A percentile compares a stretch with the other conserved stretches of the same genome.
phyloP scores from a whole-genome alignment of 2,329 filamentous ascomycete species.

The Ophiocordyceps sinensis region DNA sequence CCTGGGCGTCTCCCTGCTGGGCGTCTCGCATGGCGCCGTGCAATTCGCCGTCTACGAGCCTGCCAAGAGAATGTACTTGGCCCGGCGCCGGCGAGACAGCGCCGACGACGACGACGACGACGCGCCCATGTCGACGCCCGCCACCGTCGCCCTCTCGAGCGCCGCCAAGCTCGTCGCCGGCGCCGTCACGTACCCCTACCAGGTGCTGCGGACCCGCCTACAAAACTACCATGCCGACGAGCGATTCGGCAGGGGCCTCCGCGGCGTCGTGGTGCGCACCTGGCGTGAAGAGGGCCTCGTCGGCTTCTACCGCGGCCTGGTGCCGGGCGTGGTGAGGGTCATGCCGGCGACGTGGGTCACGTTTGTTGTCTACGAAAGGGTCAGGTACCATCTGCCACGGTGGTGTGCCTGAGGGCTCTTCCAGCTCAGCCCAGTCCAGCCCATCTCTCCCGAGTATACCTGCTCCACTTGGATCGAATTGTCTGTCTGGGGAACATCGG shows the following conservation, averaged over 20 bases:
- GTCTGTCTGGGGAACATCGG: too few species aligned
- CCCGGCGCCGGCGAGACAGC: slow-evolving; percentile 14
- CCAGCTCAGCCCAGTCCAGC: too few species aligned
- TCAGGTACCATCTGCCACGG: slow-evolving; percentile 52
- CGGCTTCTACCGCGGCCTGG: slow-evolving; percentile 85
- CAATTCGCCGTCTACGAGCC: slow-evolving; percentile 94
- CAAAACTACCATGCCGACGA: slow-evolving; percentile 77
- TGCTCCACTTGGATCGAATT: too few species aligned
- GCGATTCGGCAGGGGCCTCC: slow-evolving; percentile 54
- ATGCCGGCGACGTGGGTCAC: slow-evolving; percentile 93
- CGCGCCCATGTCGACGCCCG: slow-evolving; percentile 46
- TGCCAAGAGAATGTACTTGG: slow-evolving; percentile 41
- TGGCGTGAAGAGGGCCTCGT: slow-evolving; percentile 65
- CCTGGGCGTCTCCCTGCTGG: slow-evolving; percentile 66
- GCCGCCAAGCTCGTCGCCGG: slow-evolving; percentile 77
- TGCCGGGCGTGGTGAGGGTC: slow-evolving; percentile 80
- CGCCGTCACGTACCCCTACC: slow-evolving; percentile 86
- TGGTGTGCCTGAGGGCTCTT: slow-evolving; percentile 5
- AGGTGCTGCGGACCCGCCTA: slow-evolving; percentile 75
- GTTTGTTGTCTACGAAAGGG: slow-evolving; percentile 94
- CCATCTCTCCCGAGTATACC: too few species aligned
- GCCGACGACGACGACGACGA: slow-evolving; percentile 4
- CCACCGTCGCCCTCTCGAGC: slow-evolving; percentile 69
- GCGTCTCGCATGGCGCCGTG: slow-evolving; percentile 82
- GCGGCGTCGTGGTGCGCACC: slow-evolving; percentile 58